Conservation (phyloP, 345 rosid species). For the Lumnitzera racemosa region DNA sequence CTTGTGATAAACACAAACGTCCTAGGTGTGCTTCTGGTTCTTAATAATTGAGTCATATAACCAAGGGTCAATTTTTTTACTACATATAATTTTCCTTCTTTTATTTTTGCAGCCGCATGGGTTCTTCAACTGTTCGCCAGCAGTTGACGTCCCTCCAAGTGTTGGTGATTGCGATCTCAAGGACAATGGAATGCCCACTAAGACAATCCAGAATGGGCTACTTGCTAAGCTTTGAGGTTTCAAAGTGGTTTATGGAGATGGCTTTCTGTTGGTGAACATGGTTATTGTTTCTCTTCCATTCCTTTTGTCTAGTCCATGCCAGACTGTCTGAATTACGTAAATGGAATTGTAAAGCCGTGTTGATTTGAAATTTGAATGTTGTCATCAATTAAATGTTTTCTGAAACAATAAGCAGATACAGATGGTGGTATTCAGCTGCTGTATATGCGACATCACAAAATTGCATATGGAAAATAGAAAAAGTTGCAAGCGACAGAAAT, state of each 20-base stretch:
- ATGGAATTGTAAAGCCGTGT: no score
- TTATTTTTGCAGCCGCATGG: constrained; percentile 58
- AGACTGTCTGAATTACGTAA: no score
- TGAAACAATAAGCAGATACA: no score
- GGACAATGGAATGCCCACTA: constrained; percentile 31
- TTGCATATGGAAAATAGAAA: no score
- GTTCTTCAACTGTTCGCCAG: constrained; percentile 67
- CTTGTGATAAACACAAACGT: no score
- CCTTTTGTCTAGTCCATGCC: background rate
- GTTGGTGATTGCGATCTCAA: constrained; percentile 37
- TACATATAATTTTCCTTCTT: background rate
- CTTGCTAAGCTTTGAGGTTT: constrained; percentile 39
- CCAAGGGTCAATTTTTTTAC: background rate
- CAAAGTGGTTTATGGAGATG: background rate
- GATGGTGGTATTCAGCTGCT: no score
- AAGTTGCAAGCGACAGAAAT: no score
- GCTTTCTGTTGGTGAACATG: background rate
- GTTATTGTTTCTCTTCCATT: background rate
- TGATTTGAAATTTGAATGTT: no score
- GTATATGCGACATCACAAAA: no score
- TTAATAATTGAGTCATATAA: no score
- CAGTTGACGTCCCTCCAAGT: constrained; percentile 58
- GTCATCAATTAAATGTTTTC: no score
- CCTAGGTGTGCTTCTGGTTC: no score
- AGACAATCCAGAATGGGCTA: constrained; percentile 34